phyloP scores from a whole-genome alignment of 495 filamentous ascomycete genomes.

The Cladorrhinum samala region DNA sequence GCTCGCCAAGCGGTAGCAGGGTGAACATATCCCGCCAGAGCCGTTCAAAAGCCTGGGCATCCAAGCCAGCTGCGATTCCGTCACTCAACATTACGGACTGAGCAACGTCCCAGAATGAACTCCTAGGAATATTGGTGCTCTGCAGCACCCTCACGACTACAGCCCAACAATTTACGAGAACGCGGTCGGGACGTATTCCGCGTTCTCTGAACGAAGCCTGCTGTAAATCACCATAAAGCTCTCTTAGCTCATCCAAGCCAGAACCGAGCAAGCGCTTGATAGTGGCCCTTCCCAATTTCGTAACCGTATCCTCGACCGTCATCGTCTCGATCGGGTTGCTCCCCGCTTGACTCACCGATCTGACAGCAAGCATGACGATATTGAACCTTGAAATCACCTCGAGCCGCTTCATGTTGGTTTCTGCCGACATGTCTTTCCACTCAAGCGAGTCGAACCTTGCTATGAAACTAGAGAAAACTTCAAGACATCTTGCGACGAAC shows the following conservation, averaged over 20 bases:
- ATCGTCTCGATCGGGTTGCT: constrained; percentile 25
- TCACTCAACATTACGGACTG: constrained; percentile 40
- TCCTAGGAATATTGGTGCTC: constrained; percentile 36
- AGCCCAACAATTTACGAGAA: constrained; percentile 59
- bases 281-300: constrained; percentile 30
- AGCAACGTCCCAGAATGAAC: constrained; percentile 54
- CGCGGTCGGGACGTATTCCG: constrained; percentile 57
- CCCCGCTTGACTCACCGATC: constrained; percentile 27
- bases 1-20: constrained; percentile 67
- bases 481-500: constrained; percentile 40
- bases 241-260: constrained; percentile 48
- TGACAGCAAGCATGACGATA: constrained; percentile 18
- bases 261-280: constrained; percentile 37
- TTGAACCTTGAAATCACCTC: constrained; percentile 14
- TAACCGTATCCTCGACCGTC: constrained; percentile 39
- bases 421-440: constrained; percentile 3
- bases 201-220: constrained; percentile 48
- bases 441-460: constrained; percentile 26
- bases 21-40: constrained; percentile 71
- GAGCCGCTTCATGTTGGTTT: constrained; percentile 8
- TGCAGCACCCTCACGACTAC: constrained; percentile 56
- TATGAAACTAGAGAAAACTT: constrained; percentile 38
- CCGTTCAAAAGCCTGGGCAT: constrained; percentile 57
- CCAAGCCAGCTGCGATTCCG: constrained; percentile 25
- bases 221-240: constrained; percentile 60